These are phyloP conservation scores for Candida germanica DNA, from an alignment of 805 yeast genomes.

Conservation along the genomic window DNA sequence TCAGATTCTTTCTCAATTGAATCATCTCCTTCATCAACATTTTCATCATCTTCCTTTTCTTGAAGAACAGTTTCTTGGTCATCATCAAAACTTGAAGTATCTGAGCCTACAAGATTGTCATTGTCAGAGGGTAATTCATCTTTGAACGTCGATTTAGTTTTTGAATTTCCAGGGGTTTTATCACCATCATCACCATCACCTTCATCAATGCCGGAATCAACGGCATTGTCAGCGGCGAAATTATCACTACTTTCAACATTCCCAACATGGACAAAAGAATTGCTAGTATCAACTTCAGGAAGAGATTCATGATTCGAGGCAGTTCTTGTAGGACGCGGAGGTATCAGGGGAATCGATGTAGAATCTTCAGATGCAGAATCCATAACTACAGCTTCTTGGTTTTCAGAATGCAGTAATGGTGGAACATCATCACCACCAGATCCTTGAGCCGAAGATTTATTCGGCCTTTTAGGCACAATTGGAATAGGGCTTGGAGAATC, in stretches of 20 bases:
- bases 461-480: constrained; percentile 5
- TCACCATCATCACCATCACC: constrained; percentile 24
- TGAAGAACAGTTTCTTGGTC: constrained; percentile 29
- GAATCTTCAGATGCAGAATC: constrained; percentile 1
- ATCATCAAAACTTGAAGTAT: constrained; percentile 26
- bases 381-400: too few species aligned
- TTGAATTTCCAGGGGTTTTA: constrained; percentile 30
- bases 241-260: too few species aligned
- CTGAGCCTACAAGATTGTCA: constrained; percentile 14
- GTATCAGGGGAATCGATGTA: constrained; percentile 3
- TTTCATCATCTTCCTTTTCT: constrained; percentile 18
- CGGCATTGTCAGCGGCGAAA: too few species aligned
- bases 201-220: too few species aligned
- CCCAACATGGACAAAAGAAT: too few species aligned
- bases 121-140: constrained; percentile 19
- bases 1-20: constrained; percentile 1
- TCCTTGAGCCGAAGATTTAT: too few species aligned
- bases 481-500: too few species aligned
- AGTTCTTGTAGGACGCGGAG: constrained; percentile 4
- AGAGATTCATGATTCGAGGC: too few species aligned
- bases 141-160: constrained; percentile 27
- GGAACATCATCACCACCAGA: too few species aligned
- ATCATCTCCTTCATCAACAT: neutral
- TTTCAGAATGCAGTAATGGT: too few species aligned
- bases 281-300: too few species aligned